These are phyloP conservation scores for Candida michaelii DNA, from an alignment of 805 yeast species.

Conservation along the genomic window DNA sequence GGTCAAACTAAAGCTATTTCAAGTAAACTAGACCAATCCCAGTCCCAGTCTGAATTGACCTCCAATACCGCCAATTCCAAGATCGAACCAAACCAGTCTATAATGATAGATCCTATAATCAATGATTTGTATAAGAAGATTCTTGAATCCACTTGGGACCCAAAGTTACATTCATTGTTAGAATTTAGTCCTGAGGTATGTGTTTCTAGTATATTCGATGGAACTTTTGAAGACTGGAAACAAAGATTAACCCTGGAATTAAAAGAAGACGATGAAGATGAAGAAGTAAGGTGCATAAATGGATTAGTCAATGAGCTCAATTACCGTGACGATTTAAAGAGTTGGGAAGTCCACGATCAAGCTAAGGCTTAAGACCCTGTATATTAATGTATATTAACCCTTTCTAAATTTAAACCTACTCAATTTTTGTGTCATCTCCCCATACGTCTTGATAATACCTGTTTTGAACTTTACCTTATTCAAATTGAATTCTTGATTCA, in stretches of 20 bases:
- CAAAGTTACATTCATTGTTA: conserved; percentile 42
- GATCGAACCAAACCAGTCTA: not conserved
- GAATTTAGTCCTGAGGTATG: conserved; percentile 67
- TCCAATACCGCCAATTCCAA: not conserved
- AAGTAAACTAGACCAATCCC: not conserved
- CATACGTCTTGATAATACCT: not conserved
- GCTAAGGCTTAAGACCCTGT: not conserved
- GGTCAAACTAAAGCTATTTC: not conserved
- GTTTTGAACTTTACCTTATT: not conserved
- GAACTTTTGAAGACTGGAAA: conserved; percentile 28
- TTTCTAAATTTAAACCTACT: conserved; percentile 5
- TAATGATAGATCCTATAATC: conserved; percentile 50
- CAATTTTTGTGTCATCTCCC: conserved; percentile 2
- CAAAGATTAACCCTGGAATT: conserved; percentile 14
- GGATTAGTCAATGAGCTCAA: conserved; percentile 40
- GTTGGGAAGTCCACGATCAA: conserved; percentile 24
- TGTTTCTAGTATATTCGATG: conserved; percentile 70
- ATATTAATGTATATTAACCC: not conserved
- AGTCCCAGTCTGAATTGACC: not conserved
- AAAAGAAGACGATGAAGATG: conserved; percentile 20
- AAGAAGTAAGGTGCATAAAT: conserved; percentile 25
- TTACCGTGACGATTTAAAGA: conserved; percentile 36
- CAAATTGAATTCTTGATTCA: not conserved
- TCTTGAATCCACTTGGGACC: conserved; percentile 64
- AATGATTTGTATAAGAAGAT: conserved; percentile 52